Percentiles rank a stretch among this genome's conserved stretches.
Conservation (phyloP, 768 basidiomycete species). For the Kwoniella newhampshirensis region DNA sequence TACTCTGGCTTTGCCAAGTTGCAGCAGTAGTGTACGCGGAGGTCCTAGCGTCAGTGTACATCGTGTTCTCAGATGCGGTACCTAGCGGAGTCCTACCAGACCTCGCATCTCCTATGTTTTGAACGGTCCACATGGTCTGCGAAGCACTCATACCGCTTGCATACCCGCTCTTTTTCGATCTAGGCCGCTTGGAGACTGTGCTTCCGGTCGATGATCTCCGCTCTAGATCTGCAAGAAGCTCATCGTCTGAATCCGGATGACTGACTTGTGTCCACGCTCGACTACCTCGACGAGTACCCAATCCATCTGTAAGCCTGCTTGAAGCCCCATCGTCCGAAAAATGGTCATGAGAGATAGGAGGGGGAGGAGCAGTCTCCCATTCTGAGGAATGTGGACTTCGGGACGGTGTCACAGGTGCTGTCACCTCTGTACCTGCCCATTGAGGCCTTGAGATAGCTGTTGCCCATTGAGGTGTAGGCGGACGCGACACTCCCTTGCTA, state of each 20-base stretch:
- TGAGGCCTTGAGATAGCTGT: conserved; percentile 3
- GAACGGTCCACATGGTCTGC: conserved; percentile 9
- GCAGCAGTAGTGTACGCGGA: conserved; percentile 33
- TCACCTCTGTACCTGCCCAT: conserved; percentile 6
- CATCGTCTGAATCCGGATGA: conserved; percentile 38
- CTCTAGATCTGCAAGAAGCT: conserved; percentile 39
- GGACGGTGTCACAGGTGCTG: conserved; percentile 1
- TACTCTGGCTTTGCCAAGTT: conserved; percentile 31
- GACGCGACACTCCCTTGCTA: not conserved
- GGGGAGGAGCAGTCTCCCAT: conserved; percentile 32
- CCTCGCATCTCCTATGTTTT: not conserved
- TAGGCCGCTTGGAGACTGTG: conserved; percentile 5
- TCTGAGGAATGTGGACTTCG: conserved; percentile 9
- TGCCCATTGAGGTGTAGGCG: conserved; percentile 10
- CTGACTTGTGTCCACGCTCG: conserved; percentile 31
- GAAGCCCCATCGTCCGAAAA: conserved; percentile 1
- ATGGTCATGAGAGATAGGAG: conserved; percentile 26
- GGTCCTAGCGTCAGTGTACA: conserved; percentile 31
- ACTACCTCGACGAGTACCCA: conserved; percentile 13
- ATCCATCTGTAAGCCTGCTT: conserved; percentile 11
- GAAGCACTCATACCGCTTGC: not conserved
- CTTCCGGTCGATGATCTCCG: conserved; percentile 39
- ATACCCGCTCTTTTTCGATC: conserved; percentile 6
- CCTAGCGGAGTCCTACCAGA: conserved; percentile 16
- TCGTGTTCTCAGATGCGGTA: conserved; percentile 27